Percentiles rank a stretch among this genome's conserved stretches.
phyloP scores from a whole-genome alignment of 305 asterid genomes.

The Fraxinus velutina region DNA sequence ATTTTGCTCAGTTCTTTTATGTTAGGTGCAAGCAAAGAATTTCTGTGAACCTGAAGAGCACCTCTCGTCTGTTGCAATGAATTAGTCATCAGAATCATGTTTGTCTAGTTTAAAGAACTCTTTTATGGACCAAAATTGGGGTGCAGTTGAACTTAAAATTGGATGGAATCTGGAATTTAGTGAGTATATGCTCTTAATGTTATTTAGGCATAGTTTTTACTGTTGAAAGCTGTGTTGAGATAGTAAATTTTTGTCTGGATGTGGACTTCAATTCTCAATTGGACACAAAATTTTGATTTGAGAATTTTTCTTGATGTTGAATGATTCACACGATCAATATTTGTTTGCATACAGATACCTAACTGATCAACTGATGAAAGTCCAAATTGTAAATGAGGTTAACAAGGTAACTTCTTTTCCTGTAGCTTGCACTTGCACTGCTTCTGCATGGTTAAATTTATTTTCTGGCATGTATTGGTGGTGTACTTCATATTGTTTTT shows the following conservation, averaged over 20 bases:
- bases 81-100: neutral
- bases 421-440: conserved; percentile 15
- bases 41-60: conserved; percentile 5
- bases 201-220: neutral
- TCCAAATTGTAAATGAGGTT: conserved; percentile 81
- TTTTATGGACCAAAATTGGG: neutral
- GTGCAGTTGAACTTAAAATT: neutral
- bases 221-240: neutral
- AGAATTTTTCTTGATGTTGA: conserved; percentile 5
- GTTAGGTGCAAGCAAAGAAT: neutral
- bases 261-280: conserved; percentile 5
- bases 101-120: conserved; percentile 6
- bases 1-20: neutral
- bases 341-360: conserved; percentile 54
- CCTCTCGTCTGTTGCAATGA: neutral
- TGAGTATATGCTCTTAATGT: conserved; percentile 18
- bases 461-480: conserved; percentile 8
- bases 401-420: conserved; percentile 64
- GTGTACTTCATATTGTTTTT: conserved; percentile 19
- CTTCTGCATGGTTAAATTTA: conserved; percentile 9
- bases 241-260: neutral
- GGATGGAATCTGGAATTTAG: neutral
- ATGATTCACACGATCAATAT: conserved; percentile 19
- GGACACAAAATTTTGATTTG: conserved; percentile 11
- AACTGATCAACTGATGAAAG: conserved; percentile 74